Conservation (phyloP, 2,329 filamentous ascomycete species). For the Botrytis galanthina region DNA sequence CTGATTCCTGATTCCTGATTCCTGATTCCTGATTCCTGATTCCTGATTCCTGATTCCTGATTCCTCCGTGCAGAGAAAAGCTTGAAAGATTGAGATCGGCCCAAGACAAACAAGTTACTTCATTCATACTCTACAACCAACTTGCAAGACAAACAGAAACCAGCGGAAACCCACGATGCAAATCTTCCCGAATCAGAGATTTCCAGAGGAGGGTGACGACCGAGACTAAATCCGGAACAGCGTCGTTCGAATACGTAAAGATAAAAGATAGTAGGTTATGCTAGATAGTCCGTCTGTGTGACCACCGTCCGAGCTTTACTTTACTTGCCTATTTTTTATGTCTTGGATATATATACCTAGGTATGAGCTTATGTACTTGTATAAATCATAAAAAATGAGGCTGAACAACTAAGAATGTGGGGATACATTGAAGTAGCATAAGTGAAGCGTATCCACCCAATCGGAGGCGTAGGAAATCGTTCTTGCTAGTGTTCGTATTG, state of each 20-base stretch:
- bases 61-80: not conserved
- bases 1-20: no score
- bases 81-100: not conserved
- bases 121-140: no score
- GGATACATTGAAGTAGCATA: not conserved
- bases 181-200: not conserved
- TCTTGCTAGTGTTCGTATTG: not conserved
- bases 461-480: not conserved
- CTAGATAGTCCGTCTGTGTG: not conserved
- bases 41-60: no score
- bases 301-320: not conserved
- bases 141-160: not conserved
- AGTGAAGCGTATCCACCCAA: not conserved
- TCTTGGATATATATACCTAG: not conserved
- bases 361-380: not conserved
- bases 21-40: no score
- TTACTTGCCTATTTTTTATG: not conserved
- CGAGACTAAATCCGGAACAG: conserved; percentile 1
- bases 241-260: not conserved
- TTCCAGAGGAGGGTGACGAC: conserved; percentile 9
- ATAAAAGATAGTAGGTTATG: not conserved
- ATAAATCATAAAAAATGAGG: not conserved
- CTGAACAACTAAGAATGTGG: not conserved
- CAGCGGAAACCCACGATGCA: not conserved
- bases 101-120: not conserved